phyloP scores from a whole-genome alignment of 2,329 filamentous ascomycete species.

The Teratosphaeria nubilosa region DNA sequence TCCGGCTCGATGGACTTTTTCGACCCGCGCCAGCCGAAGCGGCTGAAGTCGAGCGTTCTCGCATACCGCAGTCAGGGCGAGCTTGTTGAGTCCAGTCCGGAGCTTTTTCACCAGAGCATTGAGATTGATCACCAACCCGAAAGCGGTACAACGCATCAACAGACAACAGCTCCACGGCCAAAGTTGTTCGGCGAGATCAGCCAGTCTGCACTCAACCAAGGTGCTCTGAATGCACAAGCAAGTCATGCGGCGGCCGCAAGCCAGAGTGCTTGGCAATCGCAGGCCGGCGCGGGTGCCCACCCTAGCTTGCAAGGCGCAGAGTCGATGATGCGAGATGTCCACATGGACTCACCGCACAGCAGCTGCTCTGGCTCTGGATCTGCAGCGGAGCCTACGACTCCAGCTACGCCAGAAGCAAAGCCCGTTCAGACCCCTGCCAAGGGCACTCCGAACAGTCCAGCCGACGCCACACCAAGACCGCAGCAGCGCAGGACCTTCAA shows the following conservation, averaged over 20 bases:
- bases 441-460: background rate
- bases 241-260: background rate
- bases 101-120: constrained; percentile 27
- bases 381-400: constrained; percentile 22
- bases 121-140: constrained; percentile 15
- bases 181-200: constrained; percentile 53
- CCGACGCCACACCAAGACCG: constrained; percentile 19
- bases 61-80: constrained; percentile 25
- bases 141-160: background rate
- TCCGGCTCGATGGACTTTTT: constrained; percentile 29
- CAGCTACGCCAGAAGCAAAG: constrained; percentile 6
- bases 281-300: constrained; percentile 9
- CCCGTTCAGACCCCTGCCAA: background rate
- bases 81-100: constrained; percentile 27
- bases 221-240: background rate
- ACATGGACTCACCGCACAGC: constrained; percentile 36
- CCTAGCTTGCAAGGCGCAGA: constrained; percentile 39
- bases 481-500: constrained; percentile 23
- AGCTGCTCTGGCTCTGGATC: constrained; percentile 19
- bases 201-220: constrained; percentile 42
- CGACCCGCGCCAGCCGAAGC: constrained; percentile 34
- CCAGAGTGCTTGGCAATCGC: background rate
- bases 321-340: constrained; percentile 38
- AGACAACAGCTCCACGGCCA: constrained; percentile 6
- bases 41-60: constrained; percentile 31